Evolutionary conservation across 345 rosid species (phyloP), one percentile per base, ranked within the genome.

Genomic region (Camelina laxa): DNA sequence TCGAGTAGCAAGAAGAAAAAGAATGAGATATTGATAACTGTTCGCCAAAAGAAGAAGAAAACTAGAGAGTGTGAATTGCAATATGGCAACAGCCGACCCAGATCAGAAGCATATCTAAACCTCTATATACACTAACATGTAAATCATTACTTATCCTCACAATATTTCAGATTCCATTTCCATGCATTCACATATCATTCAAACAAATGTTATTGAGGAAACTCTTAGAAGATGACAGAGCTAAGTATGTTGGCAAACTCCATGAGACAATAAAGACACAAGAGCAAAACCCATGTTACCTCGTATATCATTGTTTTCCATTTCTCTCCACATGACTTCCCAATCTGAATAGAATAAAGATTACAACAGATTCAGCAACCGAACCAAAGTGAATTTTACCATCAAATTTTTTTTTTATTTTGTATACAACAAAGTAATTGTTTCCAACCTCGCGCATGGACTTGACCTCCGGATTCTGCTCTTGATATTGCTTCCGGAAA

Each of bases 281-380:
- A 44, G 59, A 62, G 16, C 12, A 2, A 27, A 42, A 30, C 33
- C 55, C 4, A 67, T 41, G 14, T n/a, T 65, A 82, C 98, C 89
- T 94, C 96, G 21, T 84, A 90, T 2, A 86, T 84, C 96, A 94
- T 90, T 5, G 86, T 83, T 75, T 88, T 91, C 98, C 98, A 94
- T 84, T 88, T 91, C 81, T 87, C 97, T 72, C 98, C 97, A 79
- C 97, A 88, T 69, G 96, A 92, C 88, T 90, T 91, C 19, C 98
- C 97, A 84, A 94, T 83, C 98, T 91, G 73, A 50, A 79, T 62
- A 64, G 13, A 60, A 67, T 5, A 8, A 27, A 73, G 55, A 61
- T 68, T 2, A 56, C 41, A 30, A 15, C 21, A 45, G 59, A 39
- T 45, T 80, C 65, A 76, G 62, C 64, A 42, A 44, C 38, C 21